phyloP scores from a whole-genome alignment of 768 basidiomycete genomes.

The Cubamyces sp. region DNA sequence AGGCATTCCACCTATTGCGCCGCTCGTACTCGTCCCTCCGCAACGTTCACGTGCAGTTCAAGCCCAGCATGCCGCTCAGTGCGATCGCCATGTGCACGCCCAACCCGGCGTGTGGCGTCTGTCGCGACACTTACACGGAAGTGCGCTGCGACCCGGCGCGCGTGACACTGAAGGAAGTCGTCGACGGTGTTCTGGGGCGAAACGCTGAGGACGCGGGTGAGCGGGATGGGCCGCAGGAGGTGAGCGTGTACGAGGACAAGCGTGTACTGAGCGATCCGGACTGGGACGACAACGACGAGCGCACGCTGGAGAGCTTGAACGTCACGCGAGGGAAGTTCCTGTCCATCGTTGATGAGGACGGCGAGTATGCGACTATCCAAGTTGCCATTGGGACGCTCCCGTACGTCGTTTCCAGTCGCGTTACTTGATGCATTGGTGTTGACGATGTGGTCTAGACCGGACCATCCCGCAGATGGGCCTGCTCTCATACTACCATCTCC shows the following conservation, averaged over 20 bases:
- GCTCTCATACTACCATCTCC: slow-evolving; percentile 68
- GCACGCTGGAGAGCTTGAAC: slow-evolving; percentile 80
- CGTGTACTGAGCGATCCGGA: slow-evolving; percentile 90
- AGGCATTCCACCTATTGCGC: slow-evolving; percentile 83
- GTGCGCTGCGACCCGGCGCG: slow-evolving; percentile 74
- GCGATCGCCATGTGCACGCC: slow-evolving; percentile 68
- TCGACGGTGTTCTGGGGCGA: slow-evolving; percentile 65
- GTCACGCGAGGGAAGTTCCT: slow-evolving; percentile 86
- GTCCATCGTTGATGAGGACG: slow-evolving; percentile 88
- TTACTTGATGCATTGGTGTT: not conserved
- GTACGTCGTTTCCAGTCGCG: slow-evolving; percentile 45
- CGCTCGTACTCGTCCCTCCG: slow-evolving; percentile 62
- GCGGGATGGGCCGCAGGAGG: slow-evolving; percentile 48
- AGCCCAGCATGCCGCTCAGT: slow-evolving; percentile 77
- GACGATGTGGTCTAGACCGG: slow-evolving; percentile 43
- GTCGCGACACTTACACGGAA: slow-evolving; percentile 80
- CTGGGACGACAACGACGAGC: slow-evolving; percentile 85
- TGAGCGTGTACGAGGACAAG: slow-evolving; percentile 86
- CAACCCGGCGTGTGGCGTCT: slow-evolving; percentile 81
- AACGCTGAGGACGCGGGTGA: slow-evolving; percentile 45
- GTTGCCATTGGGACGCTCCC: slow-evolving; percentile 71
- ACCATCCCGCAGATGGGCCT: slow-evolving; percentile 54
- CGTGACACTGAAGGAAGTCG: slow-evolving; percentile 71
- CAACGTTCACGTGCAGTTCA: slow-evolving; percentile 80
- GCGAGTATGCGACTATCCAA: slow-evolving; percentile 69